Conservation (phyloP, 345 rosid species). For the Anastatica hierochuntica region DNA sequence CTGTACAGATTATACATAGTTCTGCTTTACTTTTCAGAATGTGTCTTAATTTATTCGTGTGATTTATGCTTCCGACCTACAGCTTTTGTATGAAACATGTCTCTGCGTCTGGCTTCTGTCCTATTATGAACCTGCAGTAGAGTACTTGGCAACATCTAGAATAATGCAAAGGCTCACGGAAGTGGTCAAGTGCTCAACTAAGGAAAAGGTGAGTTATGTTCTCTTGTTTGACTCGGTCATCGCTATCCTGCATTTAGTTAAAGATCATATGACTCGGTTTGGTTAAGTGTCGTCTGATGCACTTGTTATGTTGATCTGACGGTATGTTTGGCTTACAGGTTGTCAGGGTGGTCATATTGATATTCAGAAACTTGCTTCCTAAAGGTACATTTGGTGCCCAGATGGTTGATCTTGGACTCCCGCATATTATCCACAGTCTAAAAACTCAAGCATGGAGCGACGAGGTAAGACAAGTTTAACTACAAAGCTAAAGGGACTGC, state of each 20-base stretch:
- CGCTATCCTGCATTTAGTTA: not conserved
- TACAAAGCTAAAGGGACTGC: slow-evolving; percentile 5
- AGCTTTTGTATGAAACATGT: slow-evolving; percentile 96
- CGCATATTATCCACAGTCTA: slow-evolving; percentile 77
- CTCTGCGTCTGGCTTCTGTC: slow-evolving; percentile 92
- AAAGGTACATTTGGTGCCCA: slow-evolving; percentile 85
- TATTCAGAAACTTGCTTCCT: slow-evolving; percentile 70
- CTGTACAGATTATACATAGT: not conserved
- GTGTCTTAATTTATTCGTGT: slow-evolving; percentile 2
- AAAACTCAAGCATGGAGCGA: slow-evolving; percentile 98
- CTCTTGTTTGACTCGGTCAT: slow-evolving; percentile 3
- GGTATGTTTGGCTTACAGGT: slow-evolving; percentile 39
- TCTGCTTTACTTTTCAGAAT: not conserved
- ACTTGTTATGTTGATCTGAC: slow-evolving; percentile 13
- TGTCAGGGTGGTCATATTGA: slow-evolving; percentile 81
- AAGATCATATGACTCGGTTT: not conserved
- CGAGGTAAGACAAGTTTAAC: slow-evolving; percentile 46
- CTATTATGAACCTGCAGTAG: slow-evolving; percentile 84
- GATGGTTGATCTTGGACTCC: slow-evolving; percentile 95
- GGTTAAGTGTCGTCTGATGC: not conserved
- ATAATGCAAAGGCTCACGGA: slow-evolving; percentile 67
- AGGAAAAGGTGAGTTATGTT: slow-evolving; percentile 66
- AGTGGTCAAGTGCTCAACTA: slow-evolving; percentile 80
- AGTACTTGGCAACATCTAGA: slow-evolving; percentile 80
- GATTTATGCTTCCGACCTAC: slow-evolving; percentile 15